Evolutionary conservation across 148 eudicot genomes (phyloP).

Genomic region (Camellia sinensis): DNA sequence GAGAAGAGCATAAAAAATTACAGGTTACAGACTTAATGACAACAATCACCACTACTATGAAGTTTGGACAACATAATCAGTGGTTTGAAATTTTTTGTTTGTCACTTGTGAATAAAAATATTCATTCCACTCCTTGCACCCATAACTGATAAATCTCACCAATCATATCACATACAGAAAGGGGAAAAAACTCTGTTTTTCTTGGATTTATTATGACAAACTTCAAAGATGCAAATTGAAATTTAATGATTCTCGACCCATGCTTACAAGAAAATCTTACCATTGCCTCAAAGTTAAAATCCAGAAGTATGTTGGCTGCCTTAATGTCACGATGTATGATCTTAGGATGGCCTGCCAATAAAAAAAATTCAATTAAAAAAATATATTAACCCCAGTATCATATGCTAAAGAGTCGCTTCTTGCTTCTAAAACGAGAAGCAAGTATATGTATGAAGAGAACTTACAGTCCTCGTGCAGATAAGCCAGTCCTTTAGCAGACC

Average conservation of each 20-base stretch:
- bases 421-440: too few relatives aligned
- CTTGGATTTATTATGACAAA: not conserved
- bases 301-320: slow-evolving; percentile 84
- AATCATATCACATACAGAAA: not conserved
- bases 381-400: too few relatives aligned
- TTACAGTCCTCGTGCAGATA: slow-evolving; percentile 82
- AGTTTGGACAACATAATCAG: not conserved
- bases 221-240: not conserved
- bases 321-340: slow-evolving; percentile 96
- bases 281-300: slow-evolving; percentile 89
- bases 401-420: not conserved
- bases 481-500: slow-evolving; percentile 82
- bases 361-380: slow-evolving; percentile 13
- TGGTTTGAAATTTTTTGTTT: not conserved
- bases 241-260: not conserved
- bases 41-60: not conserved
- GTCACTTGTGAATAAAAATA: not conserved
- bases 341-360: slow-evolving; percentile 84
- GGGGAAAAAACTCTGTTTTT: not conserved
- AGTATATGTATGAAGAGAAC: slow-evolving; percentile 19
- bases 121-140: too few relatives aligned
- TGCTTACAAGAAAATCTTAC: slow-evolving; percentile 31
- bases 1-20: slow-evolving; percentile 19
- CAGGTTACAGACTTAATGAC: not conserved
- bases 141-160: too few relatives aligned